Percentiles rank a stretch among this genome's conserved stretches.
Evolutionary conservation across 2,329 filamentous ascomycete species (phyloP).

Genomic region (Nothophaeocryptopus gaeumannii): DNA sequence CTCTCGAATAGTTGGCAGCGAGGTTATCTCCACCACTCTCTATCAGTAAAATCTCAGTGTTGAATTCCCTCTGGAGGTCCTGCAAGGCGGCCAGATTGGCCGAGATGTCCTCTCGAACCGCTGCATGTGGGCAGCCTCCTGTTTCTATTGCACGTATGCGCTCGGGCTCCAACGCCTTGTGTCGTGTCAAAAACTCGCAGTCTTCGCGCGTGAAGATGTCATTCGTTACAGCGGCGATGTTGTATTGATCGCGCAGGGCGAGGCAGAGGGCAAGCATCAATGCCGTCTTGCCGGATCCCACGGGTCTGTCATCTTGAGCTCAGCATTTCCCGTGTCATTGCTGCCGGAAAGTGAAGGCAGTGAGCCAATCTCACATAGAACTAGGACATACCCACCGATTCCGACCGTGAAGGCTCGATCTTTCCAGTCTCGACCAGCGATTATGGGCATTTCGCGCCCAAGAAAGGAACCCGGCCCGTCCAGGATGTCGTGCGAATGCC

Average conservation of each 20-base stretch:
- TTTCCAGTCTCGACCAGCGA: constrained; percentile 81
- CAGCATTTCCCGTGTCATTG: neutral
- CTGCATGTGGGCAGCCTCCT: constrained; percentile 93
- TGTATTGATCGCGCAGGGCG: constrained; percentile 74
- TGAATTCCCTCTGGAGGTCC: constrained; percentile 77
- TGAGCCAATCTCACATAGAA: neutral
- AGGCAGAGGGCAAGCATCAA: constrained; percentile 92
- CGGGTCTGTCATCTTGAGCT: constrained; percentile 60
- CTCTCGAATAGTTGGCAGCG: constrained; percentile 91
- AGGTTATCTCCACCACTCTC: constrained; percentile 96
- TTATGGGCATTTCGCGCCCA: constrained; percentile 87
- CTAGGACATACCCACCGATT: constrained; percentile 77
- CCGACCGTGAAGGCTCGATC: constrained; percentile 92
- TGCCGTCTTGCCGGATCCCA: constrained; percentile 95
- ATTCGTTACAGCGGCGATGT: constrained; percentile 93
- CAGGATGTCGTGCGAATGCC: constrained; percentile 93
- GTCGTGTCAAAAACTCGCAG: constrained; percentile 89
- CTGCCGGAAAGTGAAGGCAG: neutral
- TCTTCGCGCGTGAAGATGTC: constrained; percentile 98
- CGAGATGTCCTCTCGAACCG: constrained; percentile 93
- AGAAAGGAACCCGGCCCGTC: constrained; percentile 88
- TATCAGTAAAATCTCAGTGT: constrained; percentile 82
- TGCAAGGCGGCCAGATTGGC: constrained; percentile 91
- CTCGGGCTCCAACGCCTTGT: constrained; percentile 75
- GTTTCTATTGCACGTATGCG: constrained; percentile 97